Conservation (phyloP, 2,329 filamentous ascomycete genomes). For the Cryphonectria parasitica region DNA sequence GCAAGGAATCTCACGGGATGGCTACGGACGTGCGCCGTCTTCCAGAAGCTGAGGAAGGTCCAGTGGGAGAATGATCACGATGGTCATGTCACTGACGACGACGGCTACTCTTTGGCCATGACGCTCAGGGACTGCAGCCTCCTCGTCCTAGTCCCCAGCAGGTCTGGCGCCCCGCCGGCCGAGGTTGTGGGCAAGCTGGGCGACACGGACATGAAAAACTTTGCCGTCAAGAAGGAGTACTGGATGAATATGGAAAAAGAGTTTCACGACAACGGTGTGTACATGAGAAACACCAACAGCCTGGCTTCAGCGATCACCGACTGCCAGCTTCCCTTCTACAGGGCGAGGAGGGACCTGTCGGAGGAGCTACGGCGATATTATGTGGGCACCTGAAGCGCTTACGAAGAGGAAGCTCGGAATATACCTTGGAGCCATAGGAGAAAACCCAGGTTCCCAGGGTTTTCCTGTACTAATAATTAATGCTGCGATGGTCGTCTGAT, state of each 20-base stretch:
- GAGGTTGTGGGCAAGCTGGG: slow-evolving; percentile 65
- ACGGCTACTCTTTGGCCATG: slow-evolving; percentile 71
- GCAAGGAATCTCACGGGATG: slow-evolving; percentile 33
- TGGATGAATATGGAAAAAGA: slow-evolving; percentile 68
- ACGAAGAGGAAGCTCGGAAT: neutral
- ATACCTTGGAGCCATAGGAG: neutral
- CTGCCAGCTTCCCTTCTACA: slow-evolving; percentile 28
- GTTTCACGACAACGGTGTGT: slow-evolving; percentile 71
- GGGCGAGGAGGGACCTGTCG: slow-evolving; percentile 14
- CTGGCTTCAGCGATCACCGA: slow-evolving; percentile 17
- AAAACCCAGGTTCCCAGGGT: neutral
- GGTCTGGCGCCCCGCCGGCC: slow-evolving; percentile 30
- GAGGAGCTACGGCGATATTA: slow-evolving; percentile 21
- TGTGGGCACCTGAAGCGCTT: neutral
- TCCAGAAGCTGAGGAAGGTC: slow-evolving; percentile 40
- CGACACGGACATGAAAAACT: slow-evolving; percentile 78
- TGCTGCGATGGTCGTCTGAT: neutral
- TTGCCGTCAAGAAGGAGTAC: slow-evolving; percentile 65
- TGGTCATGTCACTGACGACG: slow-evolving; percentile 46
- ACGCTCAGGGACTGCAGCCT: slow-evolving; percentile 80
- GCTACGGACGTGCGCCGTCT: slow-evolving; percentile 43
- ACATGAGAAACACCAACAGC: slow-evolving; percentile 41
- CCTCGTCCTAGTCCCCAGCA: slow-evolving; percentile 62
- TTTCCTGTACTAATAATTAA: too few relatives aligned
- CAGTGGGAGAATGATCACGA: slow-evolving; percentile 47